Conservation (phyloP, 1,284 basidiomycete genomes). For the Tetrapyrgos nigripes region DNA sequence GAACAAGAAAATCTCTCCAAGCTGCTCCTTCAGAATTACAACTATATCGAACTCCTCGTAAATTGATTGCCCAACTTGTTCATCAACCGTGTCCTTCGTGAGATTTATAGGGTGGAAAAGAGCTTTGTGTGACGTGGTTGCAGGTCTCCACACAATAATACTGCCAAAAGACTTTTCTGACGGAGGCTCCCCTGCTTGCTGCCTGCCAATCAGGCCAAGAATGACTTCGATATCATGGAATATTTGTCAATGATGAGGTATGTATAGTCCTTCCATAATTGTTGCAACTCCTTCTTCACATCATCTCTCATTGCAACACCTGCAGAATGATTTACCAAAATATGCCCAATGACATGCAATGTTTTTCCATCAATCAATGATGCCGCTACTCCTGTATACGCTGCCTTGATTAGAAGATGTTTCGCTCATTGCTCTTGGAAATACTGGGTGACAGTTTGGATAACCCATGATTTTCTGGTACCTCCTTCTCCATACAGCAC, state of each 20-base stretch:
- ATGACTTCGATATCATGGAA: conserved; percentile 38
- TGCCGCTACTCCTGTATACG: conserved; percentile 43
- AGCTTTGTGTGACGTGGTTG: no score
- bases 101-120: no score
- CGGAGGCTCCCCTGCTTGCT: background rate
- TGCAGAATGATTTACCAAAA: background rate
- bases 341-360: conserved; percentile 7
- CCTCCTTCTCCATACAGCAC: conserved; percentile 41
- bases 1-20: no score
- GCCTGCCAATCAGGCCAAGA: conserved; percentile 26
- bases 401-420: conserved; percentile 31
- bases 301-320: conserved; percentile 1
- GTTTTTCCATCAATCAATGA: conserved; percentile 36
- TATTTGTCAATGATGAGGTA: conserved; percentile 42
- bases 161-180: conserved; percentile 39
- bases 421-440: conserved; percentile 22
- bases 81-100: conserved; percentile 8
- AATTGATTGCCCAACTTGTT: conserved; percentile 32
- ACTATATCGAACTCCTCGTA: no score
- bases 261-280: conserved; percentile 23
- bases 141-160: conserved; percentile 44
- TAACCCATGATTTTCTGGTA: conserved; percentile 43
- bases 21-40: no score
- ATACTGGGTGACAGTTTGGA: conserved; percentile 35
- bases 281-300: conserved; percentile 14